Evolutionary conservation across 805 yeast genomes (phyloP).

Genomic region (Nakazawaea populi): DNA sequence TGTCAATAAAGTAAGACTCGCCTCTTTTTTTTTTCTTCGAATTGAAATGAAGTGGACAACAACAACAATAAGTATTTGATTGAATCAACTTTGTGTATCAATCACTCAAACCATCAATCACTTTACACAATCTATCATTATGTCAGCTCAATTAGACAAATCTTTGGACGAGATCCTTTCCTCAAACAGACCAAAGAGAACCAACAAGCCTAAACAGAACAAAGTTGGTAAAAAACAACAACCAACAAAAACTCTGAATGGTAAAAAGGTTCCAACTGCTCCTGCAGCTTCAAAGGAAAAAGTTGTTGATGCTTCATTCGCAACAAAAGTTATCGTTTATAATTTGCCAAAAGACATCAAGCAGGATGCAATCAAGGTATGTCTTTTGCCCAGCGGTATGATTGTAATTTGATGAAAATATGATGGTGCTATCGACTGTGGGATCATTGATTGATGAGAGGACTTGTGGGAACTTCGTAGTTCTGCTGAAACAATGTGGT

Average conservation of each 20-base stretch:
- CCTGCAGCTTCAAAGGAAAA: slow-evolving; percentile 16
- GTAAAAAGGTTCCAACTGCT: slow-evolving; percentile 8
- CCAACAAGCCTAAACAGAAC: slow-evolving; percentile 19
- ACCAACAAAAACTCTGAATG: slow-evolving; percentile 29
- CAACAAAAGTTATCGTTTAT: slow-evolving; percentile 80
- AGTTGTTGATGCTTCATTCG: slow-evolving; percentile 43
- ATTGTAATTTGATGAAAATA: background rate
- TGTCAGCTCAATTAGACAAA: slow-evolving; percentile 84
- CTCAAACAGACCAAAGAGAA: slow-evolving; percentile 27
- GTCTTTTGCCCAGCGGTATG: slow-evolving; percentile 30
- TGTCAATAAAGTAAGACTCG: background rate
- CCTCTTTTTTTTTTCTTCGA: background rate
- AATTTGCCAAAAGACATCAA: slow-evolving; percentile 73
- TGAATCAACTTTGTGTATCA: background rate
- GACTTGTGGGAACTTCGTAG: background rate
- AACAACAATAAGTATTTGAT: background rate
- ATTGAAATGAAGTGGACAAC: background rate
- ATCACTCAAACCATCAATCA: background rate
- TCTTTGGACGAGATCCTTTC: slow-evolving; percentile 94
- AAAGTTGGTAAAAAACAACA: slow-evolving; percentile 16
- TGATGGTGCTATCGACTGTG: too few species aligned
- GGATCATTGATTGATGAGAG: background rate
- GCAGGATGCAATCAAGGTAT: slow-evolving; percentile 80
- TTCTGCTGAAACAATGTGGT: background rate
- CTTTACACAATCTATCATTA: slow-evolving; percentile 16